phyloP scores from a whole-genome alignment of 2,329 filamentous ascomycete genomes.

The Pyricularia pennisetigena region DNA sequence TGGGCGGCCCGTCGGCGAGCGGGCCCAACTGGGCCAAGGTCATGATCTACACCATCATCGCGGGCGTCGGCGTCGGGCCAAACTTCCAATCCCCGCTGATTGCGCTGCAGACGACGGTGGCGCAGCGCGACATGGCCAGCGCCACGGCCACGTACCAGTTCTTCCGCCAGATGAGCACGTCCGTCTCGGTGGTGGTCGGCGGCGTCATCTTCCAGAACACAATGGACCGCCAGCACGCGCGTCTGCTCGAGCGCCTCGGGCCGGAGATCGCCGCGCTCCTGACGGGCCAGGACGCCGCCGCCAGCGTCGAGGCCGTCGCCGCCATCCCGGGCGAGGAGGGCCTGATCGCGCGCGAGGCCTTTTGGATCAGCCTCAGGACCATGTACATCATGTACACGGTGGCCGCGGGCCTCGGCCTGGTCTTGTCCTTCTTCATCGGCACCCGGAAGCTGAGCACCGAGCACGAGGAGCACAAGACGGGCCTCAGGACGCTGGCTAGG shows the following conservation, averaged over 20 bases:
- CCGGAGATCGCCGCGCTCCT: constrained; percentile 37
- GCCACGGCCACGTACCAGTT: constrained; percentile 55
- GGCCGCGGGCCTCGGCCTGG: constrained; percentile 35
- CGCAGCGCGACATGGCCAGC: constrained; percentile 48
- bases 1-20: constrained; percentile 34
- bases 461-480: constrained; percentile 49
- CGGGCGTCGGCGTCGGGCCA: constrained; percentile 45
- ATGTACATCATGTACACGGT: constrained; percentile 50
- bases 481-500: constrained; percentile 26
- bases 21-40: constrained; percentile 32
- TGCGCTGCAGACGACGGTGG: constrained; percentile 52
- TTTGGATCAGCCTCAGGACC: constrained; percentile 36
- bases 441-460: constrained; percentile 42
- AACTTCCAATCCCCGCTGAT: constrained; percentile 53
- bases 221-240: constrained; percentile 25
- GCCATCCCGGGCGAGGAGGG: constrained; percentile 35
- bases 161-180: constrained; percentile 45
- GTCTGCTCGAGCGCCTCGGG: constrained; percentile 17
- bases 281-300: constrained; percentile 48
- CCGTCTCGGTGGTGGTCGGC: constrained; percentile 49
- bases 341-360: constrained; percentile 31
- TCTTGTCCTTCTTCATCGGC: constrained; percentile 36
- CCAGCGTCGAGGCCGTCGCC: constrained; percentile 49
- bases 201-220: constrained; percentile 29
- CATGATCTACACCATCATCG: constrained; percentile 42